A percentile compares a stretch with the other conserved stretches of the same genome.
Conservation (phyloP, 306 rosid species). For the Castanospermum australe region DNA sequence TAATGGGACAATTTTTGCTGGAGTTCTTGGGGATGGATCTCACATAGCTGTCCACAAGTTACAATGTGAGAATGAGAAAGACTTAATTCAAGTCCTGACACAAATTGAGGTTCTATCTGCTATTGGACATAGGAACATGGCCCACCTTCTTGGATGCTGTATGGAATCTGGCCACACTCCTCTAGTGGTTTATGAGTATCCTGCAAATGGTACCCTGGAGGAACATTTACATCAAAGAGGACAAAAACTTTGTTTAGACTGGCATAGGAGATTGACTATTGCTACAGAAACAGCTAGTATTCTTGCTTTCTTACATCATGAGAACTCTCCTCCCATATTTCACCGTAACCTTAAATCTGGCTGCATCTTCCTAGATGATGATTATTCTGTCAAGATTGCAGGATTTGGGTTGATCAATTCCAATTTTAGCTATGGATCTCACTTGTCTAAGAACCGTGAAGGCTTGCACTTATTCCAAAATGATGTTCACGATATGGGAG, state of each 20-base stretch:
- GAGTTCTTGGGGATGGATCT: conserved; percentile 72
- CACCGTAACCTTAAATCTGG: conserved; percentile 73
- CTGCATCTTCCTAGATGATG: conserved; percentile 58
- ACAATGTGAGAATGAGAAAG: conserved; percentile 63
- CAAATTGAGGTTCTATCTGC: conserved; percentile 67
- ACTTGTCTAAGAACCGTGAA: conserved; percentile 23
- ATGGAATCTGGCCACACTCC: conserved; percentile 59
- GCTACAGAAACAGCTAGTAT: conserved; percentile 74
- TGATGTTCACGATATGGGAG: conserved; percentile 82
- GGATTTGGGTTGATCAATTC: conserved; percentile 60
- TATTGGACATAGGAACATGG: conserved; percentile 58
- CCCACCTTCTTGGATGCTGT: conserved; percentile 77
- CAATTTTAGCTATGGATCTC: conserved; percentile 31
- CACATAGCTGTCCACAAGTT: conserved; percentile 74
- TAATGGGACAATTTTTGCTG: conserved; percentile 62
- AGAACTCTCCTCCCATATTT: conserved; percentile 76
- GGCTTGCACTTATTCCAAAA: conserved; percentile 38
- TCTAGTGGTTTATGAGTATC: conserved; percentile 71
- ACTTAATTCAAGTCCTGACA: conserved; percentile 59
- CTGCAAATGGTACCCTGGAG: conserved; percentile 71
- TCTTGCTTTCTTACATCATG: conserved; percentile 71
- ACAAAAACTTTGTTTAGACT: conserved; percentile 52
- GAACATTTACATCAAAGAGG: conserved; percentile 65
- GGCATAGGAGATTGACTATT: conserved; percentile 75
- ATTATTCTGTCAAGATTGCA: conserved; percentile 63